These are phyloP conservation scores for Kodamaea laetipori DNA, from an alignment of 805 yeast species.

Conservation along the genomic window DNA sequence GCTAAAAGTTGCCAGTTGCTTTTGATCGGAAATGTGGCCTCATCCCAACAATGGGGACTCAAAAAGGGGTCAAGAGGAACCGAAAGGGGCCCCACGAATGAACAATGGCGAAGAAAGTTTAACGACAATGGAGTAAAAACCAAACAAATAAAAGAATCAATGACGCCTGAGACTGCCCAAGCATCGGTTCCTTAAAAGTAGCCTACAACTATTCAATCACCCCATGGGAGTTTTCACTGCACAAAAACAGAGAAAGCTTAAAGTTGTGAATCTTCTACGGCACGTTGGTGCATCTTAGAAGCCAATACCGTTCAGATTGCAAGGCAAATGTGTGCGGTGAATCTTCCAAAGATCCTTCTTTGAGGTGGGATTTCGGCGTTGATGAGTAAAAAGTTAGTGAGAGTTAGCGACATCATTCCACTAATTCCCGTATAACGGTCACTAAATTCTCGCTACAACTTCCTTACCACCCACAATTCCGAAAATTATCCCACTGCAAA, in stretches of 20 bases:
- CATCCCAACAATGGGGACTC: conserved; percentile 1
- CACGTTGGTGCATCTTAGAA: neutral
- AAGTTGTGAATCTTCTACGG: neutral
- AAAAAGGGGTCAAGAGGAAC: conserved; percentile 1
- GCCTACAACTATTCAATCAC: too few species aligned
- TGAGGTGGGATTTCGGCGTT: conserved; percentile 4
- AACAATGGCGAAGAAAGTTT: conserved; percentile 3
- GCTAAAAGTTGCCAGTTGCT: conserved; percentile 4
- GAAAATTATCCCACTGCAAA: too few species aligned
- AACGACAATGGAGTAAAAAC: neutral
- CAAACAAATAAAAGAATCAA: neutral
- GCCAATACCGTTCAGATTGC: neutral
- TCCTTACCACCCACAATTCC: too few species aligned
- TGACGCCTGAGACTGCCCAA: conserved; percentile 3
- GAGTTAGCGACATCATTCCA: too few species aligned
- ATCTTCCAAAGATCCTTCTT: conserved; percentile 1
- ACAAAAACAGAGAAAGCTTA: too few species aligned
- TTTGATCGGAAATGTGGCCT: conserved; percentile 2
- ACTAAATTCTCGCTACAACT: too few species aligned
- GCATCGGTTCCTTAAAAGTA: neutral
- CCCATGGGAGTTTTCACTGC: too few species aligned
- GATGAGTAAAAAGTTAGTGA: too few species aligned
- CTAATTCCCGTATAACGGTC: too few species aligned
- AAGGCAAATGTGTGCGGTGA: conserved; percentile 2
- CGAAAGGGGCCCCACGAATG: conserved; percentile 3